These are phyloP conservation scores for Senecio squalidus DNA, from an alignment of 140 eudicot species.

Conservation along the genomic window DNA sequence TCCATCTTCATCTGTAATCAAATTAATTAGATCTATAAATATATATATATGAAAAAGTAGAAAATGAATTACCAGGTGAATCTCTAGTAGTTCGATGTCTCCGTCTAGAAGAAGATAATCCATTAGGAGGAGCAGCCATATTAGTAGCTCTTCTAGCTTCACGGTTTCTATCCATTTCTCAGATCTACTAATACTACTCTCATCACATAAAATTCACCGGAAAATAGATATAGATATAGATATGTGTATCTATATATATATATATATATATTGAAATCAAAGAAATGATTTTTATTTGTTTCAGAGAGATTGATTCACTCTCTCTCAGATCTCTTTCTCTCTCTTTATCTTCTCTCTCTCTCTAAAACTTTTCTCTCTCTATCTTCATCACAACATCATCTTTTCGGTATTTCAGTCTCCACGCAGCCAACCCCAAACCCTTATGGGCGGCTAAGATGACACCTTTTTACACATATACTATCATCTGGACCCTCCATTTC, in stretches of 20 bases:
- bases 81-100: conserved; percentile 62
- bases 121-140: conserved; percentile 50
- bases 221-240: no score
- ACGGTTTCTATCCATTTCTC: conserved; percentile 65
- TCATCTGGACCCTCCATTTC: conserved; percentile 42
- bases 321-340: no score
- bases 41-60: conserved; percentile 28
- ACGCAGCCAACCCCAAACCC: conserved; percentile 38
- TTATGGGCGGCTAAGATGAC: conserved; percentile 44
- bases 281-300: conserved; percentile 17
- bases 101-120: conserved; percentile 53
- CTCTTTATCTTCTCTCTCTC: conserved; percentile 28
- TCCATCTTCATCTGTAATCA: conserved; percentile 48
- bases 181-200: conserved; percentile 22
- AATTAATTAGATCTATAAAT: not conserved
- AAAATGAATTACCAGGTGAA: conserved; percentile 49
- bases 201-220: conserved; percentile 40
- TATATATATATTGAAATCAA: not conserved
- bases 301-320: no score
- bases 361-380: conserved; percentile 20
- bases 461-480: conserved; percentile 19
- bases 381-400: conserved; percentile 73
- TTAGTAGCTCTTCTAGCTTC: conserved; percentile 55
- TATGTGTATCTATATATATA: not conserved
- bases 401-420: conserved; percentile 48